A percentile compares a stretch with the other conserved stretches of the same genome.
These are phyloP conservation scores for Hypomontagnella monticulosa DNA, from an alignment of 495 filamentous ascomycete genomes.

Conservation along the genomic window DNA sequence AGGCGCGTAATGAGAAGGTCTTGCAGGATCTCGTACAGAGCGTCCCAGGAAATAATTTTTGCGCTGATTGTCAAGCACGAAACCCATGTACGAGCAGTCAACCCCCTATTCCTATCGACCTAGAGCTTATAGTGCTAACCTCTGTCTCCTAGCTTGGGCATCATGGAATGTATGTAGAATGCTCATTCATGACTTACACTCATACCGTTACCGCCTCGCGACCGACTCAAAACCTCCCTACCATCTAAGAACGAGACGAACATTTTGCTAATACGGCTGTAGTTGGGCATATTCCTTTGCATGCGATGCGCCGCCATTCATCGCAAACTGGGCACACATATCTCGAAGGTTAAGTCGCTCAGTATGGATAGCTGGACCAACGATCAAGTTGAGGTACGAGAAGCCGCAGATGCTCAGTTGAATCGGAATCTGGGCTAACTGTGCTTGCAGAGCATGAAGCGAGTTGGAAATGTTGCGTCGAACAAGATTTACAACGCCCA, in stretches of 20 bases:
- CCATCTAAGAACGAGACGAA: slow-evolving; percentile 17
- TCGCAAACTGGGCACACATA: slow-evolving; percentile 95
- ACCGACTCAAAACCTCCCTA: background rate
- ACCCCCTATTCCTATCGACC: background rate
- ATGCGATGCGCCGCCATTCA: slow-evolving; percentile 97
- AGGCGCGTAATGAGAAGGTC: slow-evolving; percentile 92
- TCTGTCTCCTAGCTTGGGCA: slow-evolving; percentile 79
- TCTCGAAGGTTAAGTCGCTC: slow-evolving; percentile 97
- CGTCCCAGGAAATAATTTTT: slow-evolving; percentile 91
- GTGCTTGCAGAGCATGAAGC: slow-evolving; percentile 80
- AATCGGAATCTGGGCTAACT: slow-evolving; percentile 37
- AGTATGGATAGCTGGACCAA: slow-evolving; percentile 97
- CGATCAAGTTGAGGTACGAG: slow-evolving; percentile 91
- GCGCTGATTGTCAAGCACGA: slow-evolving; percentile 89
- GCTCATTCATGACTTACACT: background rate
- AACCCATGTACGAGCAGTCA: slow-evolving; percentile 78
- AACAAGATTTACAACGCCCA: slow-evolving; percentile 90
- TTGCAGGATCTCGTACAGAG: slow-evolving; percentile 89
- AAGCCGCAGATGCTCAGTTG: background rate
- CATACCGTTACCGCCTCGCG: background rate
- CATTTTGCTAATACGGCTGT: slow-evolving; percentile 34
- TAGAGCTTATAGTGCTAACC: slow-evolving; percentile 25
- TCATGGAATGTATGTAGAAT: slow-evolving; percentile 89
- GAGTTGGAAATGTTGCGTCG: slow-evolving; percentile 82
- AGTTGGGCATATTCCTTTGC: slow-evolving; percentile 96